Percentiles rank a stretch among this genome's conserved stretches.
Evolutionary conservation across 2,329 filamentous ascomycete genomes (phyloP).

Genomic region (Ascochyta fabae): DNA sequence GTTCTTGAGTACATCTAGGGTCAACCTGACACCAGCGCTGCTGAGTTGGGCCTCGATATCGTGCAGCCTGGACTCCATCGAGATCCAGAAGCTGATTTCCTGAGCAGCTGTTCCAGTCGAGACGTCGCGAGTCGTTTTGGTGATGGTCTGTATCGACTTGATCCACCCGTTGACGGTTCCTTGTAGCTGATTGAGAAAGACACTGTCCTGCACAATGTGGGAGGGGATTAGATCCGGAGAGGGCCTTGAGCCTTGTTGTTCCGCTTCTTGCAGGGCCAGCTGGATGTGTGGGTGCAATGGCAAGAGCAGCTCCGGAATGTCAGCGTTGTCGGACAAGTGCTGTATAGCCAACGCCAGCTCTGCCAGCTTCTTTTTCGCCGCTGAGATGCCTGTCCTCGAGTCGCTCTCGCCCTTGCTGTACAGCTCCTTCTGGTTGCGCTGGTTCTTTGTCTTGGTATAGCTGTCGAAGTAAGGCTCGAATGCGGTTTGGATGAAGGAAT

Average conservation of each 20-base stretch:
- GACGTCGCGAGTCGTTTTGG: conserved; percentile 88
- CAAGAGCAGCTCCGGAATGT: conserved; percentile 90
- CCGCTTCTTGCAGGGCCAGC: conserved; percentile 79
- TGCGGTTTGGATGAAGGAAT: conserved; percentile 89
- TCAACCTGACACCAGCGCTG: conserved; percentile 87
- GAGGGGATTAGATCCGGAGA: conserved; percentile 79
- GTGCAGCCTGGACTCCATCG: conserved; percentile 92
- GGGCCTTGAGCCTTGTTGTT: conserved; percentile 69
- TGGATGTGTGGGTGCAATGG: conserved; percentile 90
- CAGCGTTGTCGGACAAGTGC: conserved; percentile 95
- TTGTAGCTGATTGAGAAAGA: conserved; percentile 92
- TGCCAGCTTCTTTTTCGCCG: conserved; percentile 96
- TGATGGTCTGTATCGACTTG: conserved; percentile 96
- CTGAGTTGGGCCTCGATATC: conserved; percentile 87
- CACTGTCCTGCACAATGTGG: conserved; percentile 81
- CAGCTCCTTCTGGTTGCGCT: conserved; percentile 45
- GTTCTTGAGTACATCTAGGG: conserved; percentile 92
- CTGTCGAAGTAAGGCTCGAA: conserved; percentile 97
- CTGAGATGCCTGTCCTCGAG: conserved; percentile 90
- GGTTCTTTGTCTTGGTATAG: conserved; percentile 84
- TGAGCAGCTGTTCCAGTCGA: conserved; percentile 82
- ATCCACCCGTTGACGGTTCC: conserved; percentile 97
- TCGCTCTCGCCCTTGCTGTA: conserved; percentile 84
- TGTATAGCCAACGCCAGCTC: conserved; percentile 89
- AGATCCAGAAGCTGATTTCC: conserved; percentile 99